Evolutionary conservation across 1,284 basidiomycete species (phyloP).

Genomic region (Pascua sp.): DNA sequence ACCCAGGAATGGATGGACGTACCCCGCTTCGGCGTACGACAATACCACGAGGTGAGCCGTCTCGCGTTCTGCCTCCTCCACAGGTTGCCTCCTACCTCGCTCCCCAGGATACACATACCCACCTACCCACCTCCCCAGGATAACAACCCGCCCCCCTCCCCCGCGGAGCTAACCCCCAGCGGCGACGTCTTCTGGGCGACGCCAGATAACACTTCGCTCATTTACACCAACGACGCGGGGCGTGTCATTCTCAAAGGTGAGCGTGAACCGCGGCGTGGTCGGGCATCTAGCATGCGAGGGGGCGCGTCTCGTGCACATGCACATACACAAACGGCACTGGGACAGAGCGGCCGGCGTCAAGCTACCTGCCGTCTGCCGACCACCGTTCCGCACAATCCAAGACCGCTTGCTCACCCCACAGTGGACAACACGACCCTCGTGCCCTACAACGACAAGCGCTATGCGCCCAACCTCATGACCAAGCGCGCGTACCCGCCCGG

Average conservation of each 20-base stretch:
- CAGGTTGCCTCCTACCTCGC: too few relatives aligned
- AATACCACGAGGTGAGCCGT: conserved; percentile 47
- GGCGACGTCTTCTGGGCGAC: conserved; percentile 57
- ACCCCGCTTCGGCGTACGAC: conserved; percentile 30
- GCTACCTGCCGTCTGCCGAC: too few relatives aligned
- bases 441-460: conserved; percentile 62
- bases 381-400: too few relatives aligned
- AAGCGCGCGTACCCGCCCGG: conserved; percentile 55
- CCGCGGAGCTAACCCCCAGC: conserved; percentile 42
- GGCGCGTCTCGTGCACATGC: neutral
- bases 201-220: conserved; percentile 43
- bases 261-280: neutral
- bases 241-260: conserved; percentile 79
- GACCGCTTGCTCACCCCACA: conserved; percentile 10
- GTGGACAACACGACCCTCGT: conserved; percentile 34
- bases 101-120: too few relatives aligned
- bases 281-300: neutral
- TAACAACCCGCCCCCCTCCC: too few relatives aligned
- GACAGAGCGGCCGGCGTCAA: too few relatives aligned
- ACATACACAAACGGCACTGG: neutral
- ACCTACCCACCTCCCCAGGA: too few relatives aligned
- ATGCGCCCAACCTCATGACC: conserved; percentile 64
- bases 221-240: conserved; percentile 61
- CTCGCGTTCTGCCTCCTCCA: too few relatives aligned
- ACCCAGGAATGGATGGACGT: conserved; percentile 27